Base-by-base conservation (phyloP, 495 filamentous ascomycete genomes). In the Achaetomiella virescens region DNA sequence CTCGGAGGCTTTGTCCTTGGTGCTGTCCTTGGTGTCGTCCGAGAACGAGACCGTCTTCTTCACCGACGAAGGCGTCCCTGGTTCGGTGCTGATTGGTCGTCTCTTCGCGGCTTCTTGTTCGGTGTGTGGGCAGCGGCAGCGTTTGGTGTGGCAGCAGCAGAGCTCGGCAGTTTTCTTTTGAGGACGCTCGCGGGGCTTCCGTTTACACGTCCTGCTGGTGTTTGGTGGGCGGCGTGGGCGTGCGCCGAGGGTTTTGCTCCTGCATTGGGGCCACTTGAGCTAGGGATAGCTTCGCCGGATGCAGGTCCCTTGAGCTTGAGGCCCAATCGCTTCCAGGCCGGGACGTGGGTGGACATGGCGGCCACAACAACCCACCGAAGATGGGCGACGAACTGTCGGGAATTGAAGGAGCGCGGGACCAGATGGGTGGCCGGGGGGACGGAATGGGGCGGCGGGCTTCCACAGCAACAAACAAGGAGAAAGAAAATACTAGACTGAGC, bases 1-100 rank as follows among this genome's bases (percentile, higher is more conserved):
- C 21, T 11, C 46, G 33, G 21, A 33, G 3, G 45, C 3, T 20
- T 43, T 57, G 12, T 35, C 48, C 41, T 72, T 76, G 69, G 89
- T 88, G 25, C 6, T 81, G 43, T 78, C 69, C 35, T 72, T 77
- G 69, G 89, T 89, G 29, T 86, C 85, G 21, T 83, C 75, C 0
- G 86, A 82, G 65, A 95, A 96, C 9, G 87, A 82, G 24, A 95
- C 90, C 1, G 86, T 85, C 70, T 92, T 95, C 45, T 70, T 70
- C 45, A 70, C 46, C 8, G 58, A 53, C 20, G 55, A 46, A 11
- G 55, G 55, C 12, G 55, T 57, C 21, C 18, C 48, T 31, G 45
- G 15, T 29, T 36, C 36, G 31, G 52, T 9, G 54, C 33, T 6
- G 57, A 54, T 12, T 47, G 48, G 1, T 61, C 59, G 27, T 70